Conservation (phyloP, 768 basidiomycete genomes). For the Serendipita sp. region DNA sequence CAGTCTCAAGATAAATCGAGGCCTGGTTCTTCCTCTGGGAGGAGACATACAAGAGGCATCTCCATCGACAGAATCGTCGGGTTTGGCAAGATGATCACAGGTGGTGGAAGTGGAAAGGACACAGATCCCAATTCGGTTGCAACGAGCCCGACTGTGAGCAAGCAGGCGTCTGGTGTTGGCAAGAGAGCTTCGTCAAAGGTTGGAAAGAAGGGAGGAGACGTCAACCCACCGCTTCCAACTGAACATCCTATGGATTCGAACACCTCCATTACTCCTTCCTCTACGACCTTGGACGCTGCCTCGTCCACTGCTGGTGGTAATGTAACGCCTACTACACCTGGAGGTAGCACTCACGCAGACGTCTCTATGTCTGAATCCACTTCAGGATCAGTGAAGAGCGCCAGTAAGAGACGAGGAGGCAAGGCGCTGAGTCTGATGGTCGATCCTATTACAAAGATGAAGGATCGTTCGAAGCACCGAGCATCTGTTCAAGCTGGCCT, state of each 20-base stretch:
- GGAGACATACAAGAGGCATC: constrained; percentile 46
- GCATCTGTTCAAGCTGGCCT: not conserved
- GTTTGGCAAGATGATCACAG: constrained; percentile 57
- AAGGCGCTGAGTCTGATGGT: constrained; percentile 4
- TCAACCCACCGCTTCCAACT: constrained; percentile 21
- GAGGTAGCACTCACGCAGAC: not conserved
- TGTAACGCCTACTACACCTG: constrained; percentile 13
- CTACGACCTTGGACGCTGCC: constrained; percentile 3
- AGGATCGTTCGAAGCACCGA: not conserved
- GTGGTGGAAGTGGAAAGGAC: constrained; percentile 1
- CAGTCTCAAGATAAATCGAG: not conserved
- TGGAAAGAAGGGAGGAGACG: constrained; percentile 17
- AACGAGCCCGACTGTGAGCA: not conserved
- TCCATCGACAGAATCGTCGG: constrained; percentile 62
- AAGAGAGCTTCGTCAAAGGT: constrained; percentile 4
- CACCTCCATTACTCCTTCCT: not conserved
- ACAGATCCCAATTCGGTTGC: not conserved
- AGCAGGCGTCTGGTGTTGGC: not conserved
- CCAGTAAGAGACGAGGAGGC: not conserved
- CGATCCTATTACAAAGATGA: not conserved
- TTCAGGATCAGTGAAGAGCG: not conserved
- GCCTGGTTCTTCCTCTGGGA: not conserved
- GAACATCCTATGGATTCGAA: constrained; percentile 21
- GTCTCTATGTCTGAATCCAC: not conserved
- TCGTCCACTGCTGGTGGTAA: constrained; percentile 13